Percentiles rank a stretch among this genome's conserved stretches.
These are phyloP conservation scores for Eucalyptus erythrocorys DNA, from an alignment of 345 rosid genomes.

Conservation along the genomic window DNA sequence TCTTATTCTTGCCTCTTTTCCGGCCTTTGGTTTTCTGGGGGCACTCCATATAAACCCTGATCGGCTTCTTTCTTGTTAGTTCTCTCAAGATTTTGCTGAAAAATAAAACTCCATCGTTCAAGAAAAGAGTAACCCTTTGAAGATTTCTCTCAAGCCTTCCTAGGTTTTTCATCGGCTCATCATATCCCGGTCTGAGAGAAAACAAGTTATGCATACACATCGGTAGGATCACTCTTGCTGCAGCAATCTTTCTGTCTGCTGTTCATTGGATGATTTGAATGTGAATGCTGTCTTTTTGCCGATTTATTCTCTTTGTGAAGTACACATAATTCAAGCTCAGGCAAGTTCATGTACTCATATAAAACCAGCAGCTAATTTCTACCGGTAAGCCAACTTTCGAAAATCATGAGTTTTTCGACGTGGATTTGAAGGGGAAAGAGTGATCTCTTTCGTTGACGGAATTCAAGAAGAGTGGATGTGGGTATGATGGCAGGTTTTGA, in stretches of 20 bases:
- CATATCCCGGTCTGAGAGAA: background rate
- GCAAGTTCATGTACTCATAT: background rate
- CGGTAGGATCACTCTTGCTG: background rate
- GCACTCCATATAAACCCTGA: background rate
- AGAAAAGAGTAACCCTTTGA: background rate
- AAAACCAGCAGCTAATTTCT: background rate
- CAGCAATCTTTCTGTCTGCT: background rate
- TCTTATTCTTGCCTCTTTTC: background rate
- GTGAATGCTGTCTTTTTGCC: background rate
- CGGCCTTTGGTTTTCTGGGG: background rate
- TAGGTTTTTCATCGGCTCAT: background rate
- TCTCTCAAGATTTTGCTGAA: background rate
- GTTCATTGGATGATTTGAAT: background rate
- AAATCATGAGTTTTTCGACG: background rate
- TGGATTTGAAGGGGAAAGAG: background rate
- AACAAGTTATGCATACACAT: background rate
- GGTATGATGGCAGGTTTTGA: background rate
- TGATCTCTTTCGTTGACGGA: background rate
- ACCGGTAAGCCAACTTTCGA: background rate
- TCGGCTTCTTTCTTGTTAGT: background rate
- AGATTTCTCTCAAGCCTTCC: background rate
- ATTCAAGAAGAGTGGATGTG: background rate
- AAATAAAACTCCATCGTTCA: background rate
- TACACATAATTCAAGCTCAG: background rate
- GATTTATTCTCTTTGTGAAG: background rate